Evolutionary conservation across 2,329 filamentous ascomycete genomes (phyloP), one percentile per base, ranked within the genome.

Genomic region (Scedosporium aurantiacum): DNA sequence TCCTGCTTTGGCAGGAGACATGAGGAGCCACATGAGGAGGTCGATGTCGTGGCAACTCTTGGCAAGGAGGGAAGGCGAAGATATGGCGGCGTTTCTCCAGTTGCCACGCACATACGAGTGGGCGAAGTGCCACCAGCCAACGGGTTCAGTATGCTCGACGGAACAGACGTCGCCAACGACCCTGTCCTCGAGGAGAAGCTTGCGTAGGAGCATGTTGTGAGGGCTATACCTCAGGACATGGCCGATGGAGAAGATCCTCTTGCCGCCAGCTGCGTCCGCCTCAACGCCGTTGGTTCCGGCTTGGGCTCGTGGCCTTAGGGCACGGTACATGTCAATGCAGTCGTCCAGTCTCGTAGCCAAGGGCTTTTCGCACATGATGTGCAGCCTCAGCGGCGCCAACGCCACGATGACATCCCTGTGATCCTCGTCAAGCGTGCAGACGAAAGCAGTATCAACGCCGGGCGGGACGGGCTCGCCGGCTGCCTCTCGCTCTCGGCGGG

Each of bases 31-130:
- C 16, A 97, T 78, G 4, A 97, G 76, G 62, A 97, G 84, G 70
- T 99, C 94, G 58, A 99, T 89, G 67, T 99, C 94, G 69, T 99
- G 94, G 67, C 94, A 97, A 63, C 90, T 95, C 74, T 97, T 99
- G 2, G 93, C 96, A 32, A 99, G 80, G 1, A 99, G 79, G 1
- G 89, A 93, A 5, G 87, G 93, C 25, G 82, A 92, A n/a, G 82
- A 86, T 4, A 77, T 87, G 0, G 84, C 87, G 66, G 90, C 85
- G 64, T 89, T 90, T 5, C 93, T 84, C 94, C 94, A 97, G 74
- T 97, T 97, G 16, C 94, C 94, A 55, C 90, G 83, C 41, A 97
- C 93, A 67, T 93, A 96, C 50, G 87, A 91, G 72, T 96, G 92
- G 0, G 88, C 81, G 71, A 95, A 97, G 72, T 97, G 94, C 90